Conservation (phyloP, 2,329 filamentous ascomycete species). For the Nemania sp. region DNA sequence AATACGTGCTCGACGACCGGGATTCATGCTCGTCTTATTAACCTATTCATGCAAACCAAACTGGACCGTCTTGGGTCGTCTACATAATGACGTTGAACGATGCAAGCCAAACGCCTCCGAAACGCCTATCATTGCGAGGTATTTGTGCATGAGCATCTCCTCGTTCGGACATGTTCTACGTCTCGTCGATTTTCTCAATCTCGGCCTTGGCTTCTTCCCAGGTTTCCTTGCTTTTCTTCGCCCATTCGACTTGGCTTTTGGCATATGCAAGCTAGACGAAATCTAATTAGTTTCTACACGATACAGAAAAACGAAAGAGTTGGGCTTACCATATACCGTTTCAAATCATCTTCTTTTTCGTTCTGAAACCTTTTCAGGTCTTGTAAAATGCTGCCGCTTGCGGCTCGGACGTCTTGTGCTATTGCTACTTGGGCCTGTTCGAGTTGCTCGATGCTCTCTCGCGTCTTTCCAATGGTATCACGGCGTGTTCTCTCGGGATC, state of each 20-base stretch:
- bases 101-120: conserved; percentile 3
- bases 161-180: conserved; percentile 39
- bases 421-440: conserved; percentile 90
- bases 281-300: conserved; percentile 22
- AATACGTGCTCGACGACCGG: not conserved
- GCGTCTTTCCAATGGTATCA: conserved; percentile 94
- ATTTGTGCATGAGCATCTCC: not conserved
- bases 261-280: conserved; percentile 78
- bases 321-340: conserved; percentile 86
- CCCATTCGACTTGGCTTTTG: conserved; percentile 92
- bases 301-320: not conserved
- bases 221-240: conserved; percentile 84
- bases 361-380: conserved; percentile 91
- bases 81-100: conserved; percentile 20
- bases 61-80: conserved; percentile 14
- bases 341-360: conserved; percentile 94
- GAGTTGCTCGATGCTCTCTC: conserved; percentile 81
- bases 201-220: conserved; percentile 91
- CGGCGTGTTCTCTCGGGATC: conserved; percentile 91
- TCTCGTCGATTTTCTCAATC: conserved; percentile 82
- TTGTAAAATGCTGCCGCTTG: conserved; percentile 83
- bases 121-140: conserved; percentile 13
- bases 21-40: conserved; percentile 30
- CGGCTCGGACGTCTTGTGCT: conserved; percentile 90
- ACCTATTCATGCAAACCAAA: conserved; percentile 26